A percentile compares a stretch with the other conserved stretches of the same genome.
Evolutionary conservation across 805 yeast species (phyloP).

Genomic region (Candida maesae): DNA sequence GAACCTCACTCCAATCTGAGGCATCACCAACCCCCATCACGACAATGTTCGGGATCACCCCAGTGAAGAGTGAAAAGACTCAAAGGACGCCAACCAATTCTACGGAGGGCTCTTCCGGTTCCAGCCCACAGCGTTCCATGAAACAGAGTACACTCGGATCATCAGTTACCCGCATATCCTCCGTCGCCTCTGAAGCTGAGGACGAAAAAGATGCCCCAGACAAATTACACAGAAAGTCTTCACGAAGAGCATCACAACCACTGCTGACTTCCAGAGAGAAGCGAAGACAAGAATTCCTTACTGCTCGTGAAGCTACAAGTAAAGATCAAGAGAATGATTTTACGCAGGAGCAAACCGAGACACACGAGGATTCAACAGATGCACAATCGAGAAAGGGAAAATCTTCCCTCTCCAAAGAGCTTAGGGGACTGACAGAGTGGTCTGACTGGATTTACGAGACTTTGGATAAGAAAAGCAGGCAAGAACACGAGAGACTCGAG

Average conservation of each 20-base stretch:
- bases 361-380: neutral
- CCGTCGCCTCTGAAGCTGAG: too few relatives aligned
- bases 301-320: slow-evolving; percentile 6
- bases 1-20: too few relatives aligned
- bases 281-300: slow-evolving; percentile 9
- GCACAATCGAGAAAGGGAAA: neutral
- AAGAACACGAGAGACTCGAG: slow-evolving; percentile 6
- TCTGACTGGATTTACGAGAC: slow-evolving; percentile 9
- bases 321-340: neutral
- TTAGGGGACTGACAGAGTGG: slow-evolving; percentile 5
- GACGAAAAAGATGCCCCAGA: too few relatives aligned
- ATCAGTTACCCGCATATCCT: too few relatives aligned
- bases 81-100: too few relatives aligned
- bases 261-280: slow-evolving; percentile 8
- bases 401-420: slow-evolving; percentile 6
- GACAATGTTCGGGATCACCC: too few relatives aligned
- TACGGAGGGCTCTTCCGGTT: too few relatives aligned
- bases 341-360: neutral
- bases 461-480: slow-evolving; percentile 10
- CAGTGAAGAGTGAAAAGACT: too few relatives aligned
- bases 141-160: too few relatives aligned
- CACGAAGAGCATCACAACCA: neutral
- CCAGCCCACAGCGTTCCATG: too few relatives aligned
- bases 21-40: too few relatives aligned
- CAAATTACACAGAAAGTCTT: too few relatives aligned